These are phyloP conservation scores for Boechera retrofracta DNA, from an alignment of 345 rosid species.

Conservation along the genomic window DNA sequence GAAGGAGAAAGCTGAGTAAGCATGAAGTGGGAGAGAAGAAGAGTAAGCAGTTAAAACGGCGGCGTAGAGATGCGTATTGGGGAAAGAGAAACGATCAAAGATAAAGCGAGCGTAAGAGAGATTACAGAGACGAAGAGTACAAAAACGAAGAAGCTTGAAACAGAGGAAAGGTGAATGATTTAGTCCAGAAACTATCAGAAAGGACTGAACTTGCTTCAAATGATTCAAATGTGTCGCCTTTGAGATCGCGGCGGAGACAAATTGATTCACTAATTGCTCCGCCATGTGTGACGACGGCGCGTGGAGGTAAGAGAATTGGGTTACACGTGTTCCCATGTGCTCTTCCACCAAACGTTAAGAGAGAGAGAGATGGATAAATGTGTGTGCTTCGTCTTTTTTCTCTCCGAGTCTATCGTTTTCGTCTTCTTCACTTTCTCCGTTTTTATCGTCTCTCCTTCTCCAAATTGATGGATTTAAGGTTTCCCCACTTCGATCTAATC, in stretches of 20 bases:
- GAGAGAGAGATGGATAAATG: constrained; percentile 7
- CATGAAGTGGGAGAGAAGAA: constrained; percentile 49
- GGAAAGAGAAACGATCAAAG: constrained; percentile 58
- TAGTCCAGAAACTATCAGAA: constrained; percentile 61
- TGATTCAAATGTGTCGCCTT: constrained; percentile 62
- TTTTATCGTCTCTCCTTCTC: constrained; percentile 35
- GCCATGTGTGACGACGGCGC: constrained; percentile 47
- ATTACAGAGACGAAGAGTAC: constrained; percentile 60
- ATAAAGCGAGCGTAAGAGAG: constrained; percentile 66
- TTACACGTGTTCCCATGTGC: constrained; percentile 49
- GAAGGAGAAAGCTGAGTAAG: constrained; percentile 54
- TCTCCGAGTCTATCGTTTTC: constrained; percentile 45
- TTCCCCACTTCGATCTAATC: constrained; percentile 37
- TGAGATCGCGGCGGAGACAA: constrained; percentile 47
- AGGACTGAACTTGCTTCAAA: constrained; percentile 76
- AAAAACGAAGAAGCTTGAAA: constrained; percentile 82
- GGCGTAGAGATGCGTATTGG: constrained; percentile 68
- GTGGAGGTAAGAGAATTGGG: constrained; percentile 13
- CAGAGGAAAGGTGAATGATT: constrained; percentile 62
- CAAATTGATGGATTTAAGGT: constrained; percentile 35
- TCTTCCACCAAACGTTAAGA: constrained; percentile 38
- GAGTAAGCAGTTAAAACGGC: constrained; percentile 83
- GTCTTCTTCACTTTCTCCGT: constrained; percentile 40
- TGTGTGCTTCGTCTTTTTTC: constrained; percentile 44
- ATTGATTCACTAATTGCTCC: constrained; percentile 29